A percentile compares a stretch with the other conserved stretches of the same genome.
phyloP scores from a whole-genome alignment of 2,329 filamentous ascomycete species.

The Arthrobotrys pseudoclavata region DNA sequence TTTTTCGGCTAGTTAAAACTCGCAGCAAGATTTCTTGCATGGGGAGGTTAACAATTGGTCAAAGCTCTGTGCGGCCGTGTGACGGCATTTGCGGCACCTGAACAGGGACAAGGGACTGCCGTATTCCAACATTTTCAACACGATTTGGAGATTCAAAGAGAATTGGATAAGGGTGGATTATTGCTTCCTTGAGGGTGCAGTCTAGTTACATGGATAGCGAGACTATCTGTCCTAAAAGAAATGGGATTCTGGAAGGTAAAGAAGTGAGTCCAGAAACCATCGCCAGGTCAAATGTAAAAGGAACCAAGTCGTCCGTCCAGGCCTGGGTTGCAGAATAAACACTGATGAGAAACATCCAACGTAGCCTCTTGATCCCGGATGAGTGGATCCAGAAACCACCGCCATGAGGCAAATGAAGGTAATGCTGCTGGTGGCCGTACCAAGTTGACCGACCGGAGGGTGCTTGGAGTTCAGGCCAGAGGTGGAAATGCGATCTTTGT shows the following conservation, averaged over 20 bases:
- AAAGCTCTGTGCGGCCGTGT: constrained; percentile 20
- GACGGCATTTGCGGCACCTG: constrained; percentile 23
- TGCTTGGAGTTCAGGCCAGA: too few relatives aligned
- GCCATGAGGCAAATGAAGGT: not conserved
- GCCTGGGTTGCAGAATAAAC: too few relatives aligned
- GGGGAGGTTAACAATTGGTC: not conserved
- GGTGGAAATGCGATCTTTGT: too few relatives aligned
- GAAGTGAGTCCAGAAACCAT: not conserved
- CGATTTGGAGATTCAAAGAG: not conserved
- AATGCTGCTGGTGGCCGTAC: not conserved
- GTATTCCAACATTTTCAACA: constrained; percentile 26
- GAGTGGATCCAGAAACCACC: not conserved
- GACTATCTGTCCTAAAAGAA: not conserved
- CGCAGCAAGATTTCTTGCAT: constrained; percentile 10
- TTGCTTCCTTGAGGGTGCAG: not conserved
- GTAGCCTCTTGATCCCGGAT: not conserved
- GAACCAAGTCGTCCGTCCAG: not conserved
- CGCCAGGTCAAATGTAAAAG: not conserved
- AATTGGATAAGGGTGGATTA: not conserved
- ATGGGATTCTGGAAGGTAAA: too few relatives aligned
- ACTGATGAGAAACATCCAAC: not conserved
- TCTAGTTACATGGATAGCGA: constrained; percentile 5
- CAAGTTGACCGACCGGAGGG: too few relatives aligned
- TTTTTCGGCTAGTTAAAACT: constrained; percentile 9
- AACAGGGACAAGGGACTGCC: not conserved